Conservation (phyloP, 208 protist genomes). For the Trypanosoma scelopori region DNA sequence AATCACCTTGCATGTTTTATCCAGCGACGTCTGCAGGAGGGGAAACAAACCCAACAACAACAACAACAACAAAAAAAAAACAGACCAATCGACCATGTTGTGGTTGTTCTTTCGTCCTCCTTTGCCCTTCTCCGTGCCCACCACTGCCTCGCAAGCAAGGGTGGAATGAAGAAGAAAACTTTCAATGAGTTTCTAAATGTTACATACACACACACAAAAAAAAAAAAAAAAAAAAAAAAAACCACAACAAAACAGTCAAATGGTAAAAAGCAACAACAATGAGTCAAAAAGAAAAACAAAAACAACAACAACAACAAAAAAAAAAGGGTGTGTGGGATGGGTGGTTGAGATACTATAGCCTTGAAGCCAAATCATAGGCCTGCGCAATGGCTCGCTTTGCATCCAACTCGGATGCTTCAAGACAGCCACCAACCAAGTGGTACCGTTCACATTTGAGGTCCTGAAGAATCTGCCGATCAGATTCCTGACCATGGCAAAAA, state of each 20-base stretch:
- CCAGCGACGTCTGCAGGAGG: too few species aligned
- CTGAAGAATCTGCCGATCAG: conserved; percentile 47
- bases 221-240: conserved; percentile 11
- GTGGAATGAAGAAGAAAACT: too few species aligned
- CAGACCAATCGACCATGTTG: too few species aligned
- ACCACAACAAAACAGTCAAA: conserved; percentile 13
- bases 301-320: conserved; percentile 7
- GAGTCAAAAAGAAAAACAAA: conserved; percentile 16
- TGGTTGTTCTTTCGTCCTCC: too few species aligned
- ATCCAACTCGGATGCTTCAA: conserved; percentile 24
- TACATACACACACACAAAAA: not conserved
- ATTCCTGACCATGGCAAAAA: conserved; percentile 86
- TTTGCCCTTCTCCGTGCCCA: too few species aligned
- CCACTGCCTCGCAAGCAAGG: too few species aligned
- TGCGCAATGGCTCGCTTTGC: conserved; percentile 28
- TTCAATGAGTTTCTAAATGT: too few species aligned
- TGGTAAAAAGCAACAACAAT: conserved; percentile 1
- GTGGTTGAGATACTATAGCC: conserved; percentile 1
- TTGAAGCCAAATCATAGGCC: conserved; percentile 23
- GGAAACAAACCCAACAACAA: too few species aligned
- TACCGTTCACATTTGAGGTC: conserved; percentile 10
- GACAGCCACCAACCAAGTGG: conserved; percentile 28
- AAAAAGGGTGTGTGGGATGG: too few species aligned
- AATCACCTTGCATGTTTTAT: too few species aligned
- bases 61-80: too few species aligned